Percentiles rank a stretch among this genome's conserved stretches.
Conservation (phyloP, 2,329 filamentous ascomycete genomes). For the Onygenales sp. region DNA sequence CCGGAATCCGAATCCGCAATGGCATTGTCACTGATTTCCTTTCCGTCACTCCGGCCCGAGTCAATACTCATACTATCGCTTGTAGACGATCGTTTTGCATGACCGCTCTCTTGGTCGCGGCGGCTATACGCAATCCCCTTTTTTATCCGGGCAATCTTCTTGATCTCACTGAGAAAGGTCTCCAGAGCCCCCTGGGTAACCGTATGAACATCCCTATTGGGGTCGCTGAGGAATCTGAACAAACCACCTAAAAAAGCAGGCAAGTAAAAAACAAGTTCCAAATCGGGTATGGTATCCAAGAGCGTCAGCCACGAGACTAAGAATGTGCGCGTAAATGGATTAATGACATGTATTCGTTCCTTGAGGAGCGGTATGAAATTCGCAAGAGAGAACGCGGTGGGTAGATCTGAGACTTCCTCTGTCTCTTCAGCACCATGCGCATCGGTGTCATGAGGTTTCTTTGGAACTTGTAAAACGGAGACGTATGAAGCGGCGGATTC, state of each 20-base stretch:
- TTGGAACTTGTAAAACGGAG: constrained; percentile 65
- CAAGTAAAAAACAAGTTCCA: constrained; percentile 86
- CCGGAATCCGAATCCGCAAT: constrained; percentile 38
- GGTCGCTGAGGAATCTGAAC: constrained; percentile 84
- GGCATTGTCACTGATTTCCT: constrained; percentile 46
- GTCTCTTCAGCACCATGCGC: constrained; percentile 29
- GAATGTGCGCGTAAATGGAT: constrained; percentile 90
- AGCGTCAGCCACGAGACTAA: constrained; percentile 93
- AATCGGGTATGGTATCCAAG: constrained; percentile 89
- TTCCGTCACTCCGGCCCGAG: constrained; percentile 35
- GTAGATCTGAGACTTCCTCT: constrained; percentile 41
- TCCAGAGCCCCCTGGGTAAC: constrained; percentile 83
- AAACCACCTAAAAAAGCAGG: constrained; percentile 86
- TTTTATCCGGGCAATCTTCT: constrained; percentile 84
- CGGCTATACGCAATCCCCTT: constrained; percentile 83
- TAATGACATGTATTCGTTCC: constrained; percentile 87
- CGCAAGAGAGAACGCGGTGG: constrained; percentile 83
- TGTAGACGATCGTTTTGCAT: constrained; percentile 60
- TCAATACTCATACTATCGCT: constrained; percentile 56
- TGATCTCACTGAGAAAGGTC: constrained; percentile 86
- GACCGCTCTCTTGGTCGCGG: constrained; percentile 56
- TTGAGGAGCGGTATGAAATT: constrained; percentile 88
- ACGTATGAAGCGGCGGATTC: constrained; percentile 93
- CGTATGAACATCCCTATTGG: constrained; percentile 88
- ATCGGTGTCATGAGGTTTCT: constrained; percentile 29